Base-by-base conservation (phyloP, 352 stramenopile species). In the Globisporangium middletonii region DNA sequence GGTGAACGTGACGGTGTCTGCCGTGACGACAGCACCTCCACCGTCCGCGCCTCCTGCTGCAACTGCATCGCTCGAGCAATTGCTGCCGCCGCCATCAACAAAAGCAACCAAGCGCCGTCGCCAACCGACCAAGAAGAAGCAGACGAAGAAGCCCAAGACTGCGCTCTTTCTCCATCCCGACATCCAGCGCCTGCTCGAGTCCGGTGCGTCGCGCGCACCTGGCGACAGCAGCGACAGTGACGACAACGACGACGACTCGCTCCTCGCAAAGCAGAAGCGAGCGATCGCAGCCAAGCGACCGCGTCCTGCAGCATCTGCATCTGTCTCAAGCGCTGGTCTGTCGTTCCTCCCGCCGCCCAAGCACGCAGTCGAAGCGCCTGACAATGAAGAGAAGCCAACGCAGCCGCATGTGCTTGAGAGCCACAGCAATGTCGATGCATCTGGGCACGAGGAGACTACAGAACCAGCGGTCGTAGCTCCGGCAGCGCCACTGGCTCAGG, bases 291-390 rank as follows among this genome's bases (percentile, higher is more conserved):
- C 48, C 30, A 83, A 79, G 50, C 68, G 69, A 0, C 62, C 67
- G 12, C 68, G 69, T 1, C 3, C 5, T 15, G 28, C 12, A 4
- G 50, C 63, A 48, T 23, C 9, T 3, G 6, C 30, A 33, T 30
- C 27, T 60, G 35, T 12, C 8, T 13, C 13, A n/a, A 62, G 18
- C 27, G 18, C 26, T 30, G 35, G 43, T 12, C 53, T 92, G 19
- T 72, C 77, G 33, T 92, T 92, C 65, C 65, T 92, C 1, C 82
- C 82, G 33, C 53, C 69, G 2, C 82, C 82, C 9, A 88, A 89
- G 55, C 66, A 86, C 43, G 53, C 73, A 30, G 35, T 82, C 0
- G 57, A 65, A n/a, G 56, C 71, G 30, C 28, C 83, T 0, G 57
- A 64, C 18, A 57, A 50, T 38, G 48, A 59, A 42, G 61, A 35